Conservation (phyloP, 2,329 filamentous ascomycete genomes). For the Pestalotiopsis sp. region DNA sequence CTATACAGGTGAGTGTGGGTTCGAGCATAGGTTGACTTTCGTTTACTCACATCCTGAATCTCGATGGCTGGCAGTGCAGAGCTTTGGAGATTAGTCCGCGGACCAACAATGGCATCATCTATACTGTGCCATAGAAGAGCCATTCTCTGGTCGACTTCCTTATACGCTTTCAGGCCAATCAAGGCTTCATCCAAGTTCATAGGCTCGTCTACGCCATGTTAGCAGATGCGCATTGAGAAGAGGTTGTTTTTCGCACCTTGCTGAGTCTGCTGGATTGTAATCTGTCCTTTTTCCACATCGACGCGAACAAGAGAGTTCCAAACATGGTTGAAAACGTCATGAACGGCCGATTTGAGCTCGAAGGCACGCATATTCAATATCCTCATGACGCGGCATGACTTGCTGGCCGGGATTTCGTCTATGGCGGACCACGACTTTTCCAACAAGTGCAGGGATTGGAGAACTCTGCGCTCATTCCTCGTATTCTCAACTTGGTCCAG, state of each 20-base stretch:
- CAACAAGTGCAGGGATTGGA: constrained; percentile 59
- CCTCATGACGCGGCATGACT: constrained; percentile 62
- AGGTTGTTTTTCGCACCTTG: constrained; percentile 43
- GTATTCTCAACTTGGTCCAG: constrained; percentile 63
- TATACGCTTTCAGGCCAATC: constrained; percentile 58
- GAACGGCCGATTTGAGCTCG: constrained; percentile 66
- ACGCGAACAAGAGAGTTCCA: constrained; percentile 72
- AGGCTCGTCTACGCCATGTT: constrained; percentile 44
- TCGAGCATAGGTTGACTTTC: background rate
- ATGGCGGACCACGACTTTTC: constrained; percentile 61
- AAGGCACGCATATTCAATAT: constrained; percentile 67
- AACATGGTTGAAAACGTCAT: constrained; percentile 65
- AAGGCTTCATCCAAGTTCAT: constrained; percentile 57
- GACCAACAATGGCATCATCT: constrained; percentile 60
- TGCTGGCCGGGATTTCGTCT: constrained; percentile 60
- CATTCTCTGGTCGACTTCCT: constrained; percentile 62
- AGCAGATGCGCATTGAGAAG: background rate
- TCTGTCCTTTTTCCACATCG: constrained; percentile 53
- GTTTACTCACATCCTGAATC: constrained; percentile 38
- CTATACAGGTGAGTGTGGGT: constrained; percentile 29
- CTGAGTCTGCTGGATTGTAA: constrained; percentile 57
- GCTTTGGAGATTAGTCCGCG: constrained; percentile 52
- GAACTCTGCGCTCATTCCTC: constrained; percentile 53
- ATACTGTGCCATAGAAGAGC: constrained; percentile 63
- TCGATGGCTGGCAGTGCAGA: constrained; percentile 40